Evolutionary conservation across 208 protist species (phyloP).

Genomic region (Leishmania aethiopica): DNA sequence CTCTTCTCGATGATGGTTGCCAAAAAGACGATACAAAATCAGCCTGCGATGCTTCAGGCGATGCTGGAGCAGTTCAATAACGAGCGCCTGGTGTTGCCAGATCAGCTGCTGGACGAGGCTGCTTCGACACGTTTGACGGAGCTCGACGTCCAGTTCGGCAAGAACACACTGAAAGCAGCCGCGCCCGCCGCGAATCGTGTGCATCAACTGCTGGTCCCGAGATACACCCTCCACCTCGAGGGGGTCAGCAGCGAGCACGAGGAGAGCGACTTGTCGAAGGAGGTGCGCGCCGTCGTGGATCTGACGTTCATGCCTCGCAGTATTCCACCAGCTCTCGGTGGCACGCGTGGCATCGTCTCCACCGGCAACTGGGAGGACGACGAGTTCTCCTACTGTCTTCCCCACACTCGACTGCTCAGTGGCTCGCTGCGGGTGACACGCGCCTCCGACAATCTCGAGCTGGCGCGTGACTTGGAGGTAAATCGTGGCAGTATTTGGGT

Average conservation of each 20-base stretch:
- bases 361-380: constrained; percentile 56
- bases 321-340: constrained; percentile 44
- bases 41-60: constrained; percentile 57
- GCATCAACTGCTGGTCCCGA: constrained; percentile 15
- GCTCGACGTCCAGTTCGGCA: constrained; percentile 48
- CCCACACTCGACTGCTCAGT: constrained; percentile 38
- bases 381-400: constrained; percentile 48
- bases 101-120: constrained; percentile 36
- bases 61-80: constrained; percentile 55
- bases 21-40: constrained; percentile 29
- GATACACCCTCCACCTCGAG: constrained; percentile 55
- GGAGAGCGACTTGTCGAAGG: constrained; percentile 30
- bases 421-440: constrained; percentile 45
- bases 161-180: constrained; percentile 32
- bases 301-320: constrained; percentile 46
- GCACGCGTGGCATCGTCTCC: constrained; percentile 47
- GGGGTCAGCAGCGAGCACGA: constrained; percentile 55
- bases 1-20: constrained; percentile 49
- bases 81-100: constrained; percentile 42
- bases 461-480: constrained; percentile 36
- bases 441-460: constrained; percentile 51
- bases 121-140: constrained; percentile 29
- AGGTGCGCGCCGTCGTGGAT: constrained; percentile 53
- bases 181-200: neutral
- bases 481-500: constrained; percentile 47